Evolutionary conservation across 164 flowering plant species (phyloP).

Genomic region (Liquidambar formosana): DNA sequence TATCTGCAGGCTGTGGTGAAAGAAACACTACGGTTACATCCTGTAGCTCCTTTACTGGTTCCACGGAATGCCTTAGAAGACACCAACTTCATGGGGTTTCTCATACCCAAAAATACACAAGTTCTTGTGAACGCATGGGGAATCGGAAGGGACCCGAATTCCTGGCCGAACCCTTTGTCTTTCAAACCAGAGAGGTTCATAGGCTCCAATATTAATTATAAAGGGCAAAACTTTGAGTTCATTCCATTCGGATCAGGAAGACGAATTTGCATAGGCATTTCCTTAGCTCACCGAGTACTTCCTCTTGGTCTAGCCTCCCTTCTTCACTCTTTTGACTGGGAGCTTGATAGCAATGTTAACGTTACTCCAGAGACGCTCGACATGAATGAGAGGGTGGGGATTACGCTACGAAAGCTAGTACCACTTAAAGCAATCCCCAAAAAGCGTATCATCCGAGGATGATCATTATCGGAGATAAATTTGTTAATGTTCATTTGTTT

Average conservation of each 20-base stretch:
- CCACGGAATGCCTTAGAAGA: constrained; percentile 20
- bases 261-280: constrained; percentile 24
- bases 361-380: constrained; percentile 13
- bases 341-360: constrained; percentile 2
- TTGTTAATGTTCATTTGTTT: too few species aligned
- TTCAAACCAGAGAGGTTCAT: constrained; percentile 30
- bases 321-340: constrained; percentile 25
- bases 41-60: constrained; percentile 22
- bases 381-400: constrained; percentile 22
- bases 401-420: constrained; percentile 13
- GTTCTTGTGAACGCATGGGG: constrained; percentile 23
- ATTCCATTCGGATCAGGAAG: constrained; percentile 32
- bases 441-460: background rate
- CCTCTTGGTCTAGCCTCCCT: constrained; percentile 18
- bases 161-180: constrained; percentile 21
- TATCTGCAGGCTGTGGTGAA: constrained; percentile 23
- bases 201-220: constrained; percentile 22
- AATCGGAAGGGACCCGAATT: constrained; percentile 15
- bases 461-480: background rate
- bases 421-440: constrained; percentile 16
- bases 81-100: constrained; percentile 18
- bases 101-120: constrained; percentile 24
- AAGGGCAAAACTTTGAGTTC: constrained; percentile 24
- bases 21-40: constrained; percentile 25
- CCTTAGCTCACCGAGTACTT: constrained; percentile 17